phyloP scores from a whole-genome alignment of 108 stramenopile genomes.

The Nannochloropsis gaditana region DNA sequence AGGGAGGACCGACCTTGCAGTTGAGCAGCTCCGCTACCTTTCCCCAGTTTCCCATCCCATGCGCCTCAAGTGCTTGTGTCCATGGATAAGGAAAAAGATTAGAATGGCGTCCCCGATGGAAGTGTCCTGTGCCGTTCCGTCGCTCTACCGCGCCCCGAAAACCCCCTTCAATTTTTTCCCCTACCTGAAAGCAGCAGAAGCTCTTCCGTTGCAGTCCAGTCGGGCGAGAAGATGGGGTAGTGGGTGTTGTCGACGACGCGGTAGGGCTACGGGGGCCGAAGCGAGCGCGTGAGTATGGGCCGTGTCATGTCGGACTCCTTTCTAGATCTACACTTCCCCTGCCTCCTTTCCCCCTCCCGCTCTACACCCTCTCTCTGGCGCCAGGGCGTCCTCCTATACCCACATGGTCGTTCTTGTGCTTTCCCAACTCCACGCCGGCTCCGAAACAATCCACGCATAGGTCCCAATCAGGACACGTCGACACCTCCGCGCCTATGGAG shows the following conservation, averaged over 20 bases:
- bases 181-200: conserved; percentile 20
- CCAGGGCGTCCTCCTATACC: neutral
- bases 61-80: neutral
- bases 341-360: neutral
- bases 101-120: neutral
- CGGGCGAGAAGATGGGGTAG: conserved; percentile 17
- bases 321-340: neutral
- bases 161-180: neutral
- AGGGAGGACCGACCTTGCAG: neutral
- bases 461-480: neutral
- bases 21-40: neutral
- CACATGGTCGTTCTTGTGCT: conserved; percentile 18
- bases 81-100: neutral
- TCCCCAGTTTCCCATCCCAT: conserved; percentile 31
- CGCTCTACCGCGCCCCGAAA: too few species aligned
- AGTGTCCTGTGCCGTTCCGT: too few species aligned
- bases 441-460: conserved; percentile 15
- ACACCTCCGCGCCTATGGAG: neutral
- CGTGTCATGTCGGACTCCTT: neutral
- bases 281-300: neutral
- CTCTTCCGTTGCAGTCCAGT: conserved; percentile 27
- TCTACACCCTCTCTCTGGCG: neutral
- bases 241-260: neutral
- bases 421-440: neutral
- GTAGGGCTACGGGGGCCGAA: neutral